Percentiles rank a stretch among this genome's conserved stretches.
Conservation (phyloP, 768 basidiomycete species). For the Psilocybe subaeruginosa region DNA sequence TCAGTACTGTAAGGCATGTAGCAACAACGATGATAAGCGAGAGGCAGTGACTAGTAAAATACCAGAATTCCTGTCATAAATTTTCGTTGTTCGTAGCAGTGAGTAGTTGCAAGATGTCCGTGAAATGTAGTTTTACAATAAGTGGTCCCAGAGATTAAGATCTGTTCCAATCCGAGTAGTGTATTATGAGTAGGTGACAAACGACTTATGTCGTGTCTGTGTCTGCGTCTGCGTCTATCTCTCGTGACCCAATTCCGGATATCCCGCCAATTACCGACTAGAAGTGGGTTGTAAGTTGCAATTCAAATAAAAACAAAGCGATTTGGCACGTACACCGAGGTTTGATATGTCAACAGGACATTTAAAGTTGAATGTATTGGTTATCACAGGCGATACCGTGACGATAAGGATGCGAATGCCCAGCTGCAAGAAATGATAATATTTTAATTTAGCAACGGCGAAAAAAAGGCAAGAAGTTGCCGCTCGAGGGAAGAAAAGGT, state of each 20-base stretch:
- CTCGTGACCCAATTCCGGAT: background rate
- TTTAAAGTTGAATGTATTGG: constrained; percentile 58
- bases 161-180: background rate
- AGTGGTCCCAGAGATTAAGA: background rate
- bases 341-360: constrained; percentile 56
- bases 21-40: background rate
- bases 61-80: background rate
- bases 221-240: too few species aligned
- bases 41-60: background rate
- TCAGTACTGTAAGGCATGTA: background rate
- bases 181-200: background rate
- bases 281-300: too few species aligned
- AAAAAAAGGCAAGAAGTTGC: constrained; percentile 1
- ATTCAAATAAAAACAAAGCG: background rate
- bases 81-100: background rate
- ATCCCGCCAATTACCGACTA: too few species aligned
- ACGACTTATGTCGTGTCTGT: background rate
- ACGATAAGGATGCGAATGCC: constrained; percentile 67
- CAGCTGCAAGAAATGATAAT: constrained; percentile 40
- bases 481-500: background rate
- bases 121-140: background rate
- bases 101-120: background rate
- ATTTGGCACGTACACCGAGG: constrained; percentile 19
- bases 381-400: constrained; percentile 67
- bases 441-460: background rate